A percentile compares a stretch with the other conserved stretches of the same genome.
Evolutionary conservation across 768 basidiomycete species (phyloP).

Genomic region (Tricholomella constricta): DNA sequence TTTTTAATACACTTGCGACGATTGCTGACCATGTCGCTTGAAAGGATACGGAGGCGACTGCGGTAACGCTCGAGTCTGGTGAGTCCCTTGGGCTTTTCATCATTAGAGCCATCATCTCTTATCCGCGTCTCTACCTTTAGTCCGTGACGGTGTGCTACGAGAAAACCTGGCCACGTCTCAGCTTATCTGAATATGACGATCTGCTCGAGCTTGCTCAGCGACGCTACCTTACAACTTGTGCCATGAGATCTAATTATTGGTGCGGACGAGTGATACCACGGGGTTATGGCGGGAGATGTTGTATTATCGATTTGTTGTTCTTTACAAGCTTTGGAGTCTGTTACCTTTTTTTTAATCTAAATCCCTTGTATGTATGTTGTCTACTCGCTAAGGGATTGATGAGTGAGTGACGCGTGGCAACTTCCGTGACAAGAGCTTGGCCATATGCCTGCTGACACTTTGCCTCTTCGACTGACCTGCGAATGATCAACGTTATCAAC

Average conservation of each 20-base stretch:
- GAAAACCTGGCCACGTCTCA: slow-evolving; percentile 56
- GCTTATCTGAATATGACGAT: slow-evolving; percentile 40
- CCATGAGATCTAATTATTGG: no score
- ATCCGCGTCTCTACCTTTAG: slow-evolving; percentile 27
- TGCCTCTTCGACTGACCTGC: no score
- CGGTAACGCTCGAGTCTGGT: slow-evolving; percentile 60
- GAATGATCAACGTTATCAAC: neutral
- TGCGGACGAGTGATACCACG: no score
- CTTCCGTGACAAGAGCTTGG: no score
- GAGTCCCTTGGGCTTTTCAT: neutral
- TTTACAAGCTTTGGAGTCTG: no score
- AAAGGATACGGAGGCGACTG: slow-evolving; percentile 66
- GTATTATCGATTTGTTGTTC: no score
- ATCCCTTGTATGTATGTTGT: no score
- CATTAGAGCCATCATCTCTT: slow-evolving; percentile 1
- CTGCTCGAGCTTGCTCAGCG: neutral
- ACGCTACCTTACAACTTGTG: neutral
- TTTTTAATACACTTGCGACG: neutral
- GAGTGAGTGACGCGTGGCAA: no score
- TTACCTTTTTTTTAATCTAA: no score
- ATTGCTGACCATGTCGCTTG: neutral
- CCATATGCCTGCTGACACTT: neutral
- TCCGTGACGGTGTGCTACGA: slow-evolving; percentile 64
- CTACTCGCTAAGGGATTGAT: no score
- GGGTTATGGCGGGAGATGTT: no score